Base-by-base conservation (phyloP, 208 protist genomes). In the Angomonas ambiguus region DNA sequence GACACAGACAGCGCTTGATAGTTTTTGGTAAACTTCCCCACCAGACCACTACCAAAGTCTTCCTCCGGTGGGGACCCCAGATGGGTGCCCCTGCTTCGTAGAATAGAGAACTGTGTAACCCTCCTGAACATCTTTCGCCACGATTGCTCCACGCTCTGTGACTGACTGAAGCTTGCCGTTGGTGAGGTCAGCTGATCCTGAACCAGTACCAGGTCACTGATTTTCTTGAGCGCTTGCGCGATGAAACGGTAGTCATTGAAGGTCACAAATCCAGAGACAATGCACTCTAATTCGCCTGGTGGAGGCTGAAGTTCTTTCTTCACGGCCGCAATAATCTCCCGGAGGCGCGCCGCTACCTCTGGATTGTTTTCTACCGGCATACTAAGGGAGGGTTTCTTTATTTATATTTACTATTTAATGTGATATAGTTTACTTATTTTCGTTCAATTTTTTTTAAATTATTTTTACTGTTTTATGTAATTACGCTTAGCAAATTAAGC, bases 231-330 rank as follows among this genome's bases (percentile, higher is more conserved):
- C 41, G 67, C 65, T 18, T 38, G 45, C 8, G 66, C 70, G 34
- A 81, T 70, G 34, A 28, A 67, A 13, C 28, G 3, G 63, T 74
- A 81, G n/a, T 69, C 65, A 2, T 63, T 53, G 56, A 67, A 41
- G 1, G 76, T 67, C 6, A 73, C 65, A 28, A 71, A 81, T 13
- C 76, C 76, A 27, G 63, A 72, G 16, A 67, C 42, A 27, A 81
- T 68, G 42, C 71, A 81, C 28, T 77, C 76, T 2, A 81, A 65
- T 51, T 73, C 66, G 2, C 76, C 74, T 3, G 6, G 6, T 18
- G 8, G 6, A 18, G 53, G 30, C n/a, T 25, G n/a, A 11, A 56
- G 49, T 24, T 56, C 49, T 20, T 56, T 20, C 22, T 25, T 11
- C 49, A 56, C 10, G n/a, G 49, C 8, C 27, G 11, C 49, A 27